Conservation (phyloP, 257 asterid genomes). For the Plantago major region DNA sequence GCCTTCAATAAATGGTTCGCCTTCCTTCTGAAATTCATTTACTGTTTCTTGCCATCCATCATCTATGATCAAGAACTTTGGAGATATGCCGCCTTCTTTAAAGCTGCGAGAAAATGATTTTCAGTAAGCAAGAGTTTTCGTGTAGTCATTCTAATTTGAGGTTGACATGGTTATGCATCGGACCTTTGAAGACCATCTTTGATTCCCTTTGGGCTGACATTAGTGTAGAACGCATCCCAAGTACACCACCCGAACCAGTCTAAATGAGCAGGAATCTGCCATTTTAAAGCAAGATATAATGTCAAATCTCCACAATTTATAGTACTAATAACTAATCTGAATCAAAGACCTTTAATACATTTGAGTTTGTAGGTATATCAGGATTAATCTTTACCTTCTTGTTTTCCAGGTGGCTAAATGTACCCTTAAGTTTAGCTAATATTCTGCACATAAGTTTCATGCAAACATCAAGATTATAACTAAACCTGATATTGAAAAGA, state of each 20-base stretch:
- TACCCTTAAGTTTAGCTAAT: constrained; percentile 43
- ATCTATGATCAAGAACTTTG: constrained; percentile 60
- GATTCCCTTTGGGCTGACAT: constrained; percentile 42
- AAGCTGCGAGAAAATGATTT: constrained; percentile 26
- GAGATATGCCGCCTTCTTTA: constrained; percentile 49
- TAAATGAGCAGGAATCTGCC: constrained; percentile 40
- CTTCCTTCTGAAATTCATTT: constrained; percentile 49
- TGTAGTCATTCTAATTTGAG: background rate
- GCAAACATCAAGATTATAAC: constrained; percentile 19
- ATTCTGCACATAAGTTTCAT: constrained; percentile 30
- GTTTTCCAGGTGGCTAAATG: constrained; percentile 44
- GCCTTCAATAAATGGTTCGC: constrained; percentile 42
- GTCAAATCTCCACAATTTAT: constrained; percentile 6
- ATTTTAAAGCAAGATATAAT: background rate
- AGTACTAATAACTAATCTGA: background rate
- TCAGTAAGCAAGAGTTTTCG: background rate
- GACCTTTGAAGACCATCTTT: constrained; percentile 53
- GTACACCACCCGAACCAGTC: constrained; percentile 65
- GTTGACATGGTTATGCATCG: background rate
- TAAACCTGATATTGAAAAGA: background rate
- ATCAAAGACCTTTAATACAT: background rate
- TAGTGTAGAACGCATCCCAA: constrained; percentile 50
- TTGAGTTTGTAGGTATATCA: background rate
- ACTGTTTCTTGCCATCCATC: constrained; percentile 81
- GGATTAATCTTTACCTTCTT: constrained; percentile 35